A percentile compares a stretch with the other conserved stretches of the same genome.
Conservation (phyloP, 2,329 filamentous ascomycete species). For the Aspergillus spinulosporus region DNA sequence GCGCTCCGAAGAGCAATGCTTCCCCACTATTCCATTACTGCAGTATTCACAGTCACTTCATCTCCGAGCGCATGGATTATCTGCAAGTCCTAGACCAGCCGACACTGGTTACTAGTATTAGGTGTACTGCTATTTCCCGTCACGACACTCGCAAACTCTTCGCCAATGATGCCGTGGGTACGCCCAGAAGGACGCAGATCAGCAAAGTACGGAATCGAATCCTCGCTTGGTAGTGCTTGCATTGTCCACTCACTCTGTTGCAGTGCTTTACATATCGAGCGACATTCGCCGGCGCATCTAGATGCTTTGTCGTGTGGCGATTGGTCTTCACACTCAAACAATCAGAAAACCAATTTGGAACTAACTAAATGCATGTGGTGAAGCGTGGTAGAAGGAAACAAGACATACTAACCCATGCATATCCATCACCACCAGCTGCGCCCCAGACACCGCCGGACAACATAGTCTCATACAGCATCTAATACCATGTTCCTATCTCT, state of each 20-base stretch:
- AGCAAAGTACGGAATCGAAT: slow-evolving; percentile 73
- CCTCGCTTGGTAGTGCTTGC: slow-evolving; percentile 40
- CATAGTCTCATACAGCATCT: slow-evolving; percentile 50
- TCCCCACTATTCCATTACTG: neutral
- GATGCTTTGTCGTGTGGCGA: slow-evolving; percentile 59
- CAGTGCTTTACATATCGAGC: slow-evolving; percentile 61
- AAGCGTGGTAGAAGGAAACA: neutral
- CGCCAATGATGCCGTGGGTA: slow-evolving; percentile 59
- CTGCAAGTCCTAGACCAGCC: neutral
- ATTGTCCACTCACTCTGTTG: slow-evolving; percentile 36
- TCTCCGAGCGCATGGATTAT: neutral
- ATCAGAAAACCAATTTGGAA: neutral
- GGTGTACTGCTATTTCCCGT: slow-evolving; percentile 44
- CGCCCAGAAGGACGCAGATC: slow-evolving; percentile 70
- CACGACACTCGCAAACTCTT: slow-evolving; percentile 58
- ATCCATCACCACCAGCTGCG: slow-evolving; percentile 66
- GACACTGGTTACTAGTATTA: slow-evolving; percentile 25
- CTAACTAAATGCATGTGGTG: neutral
- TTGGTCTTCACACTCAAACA: slow-evolving; percentile 57
- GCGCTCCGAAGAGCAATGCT: too few relatives aligned
- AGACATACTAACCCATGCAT: slow-evolving; percentile 58
- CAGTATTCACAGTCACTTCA: neutral
- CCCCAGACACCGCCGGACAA: slow-evolving; percentile 51
- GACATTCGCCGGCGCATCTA: slow-evolving; percentile 63
- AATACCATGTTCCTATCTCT: slow-evolving; percentile 55